Evolutionary conservation across 2,329 filamentous ascomycete species (phyloP), one percentile per base, ranked within the genome.

Genomic region (Pseudogymnoascus destructans): DNA sequence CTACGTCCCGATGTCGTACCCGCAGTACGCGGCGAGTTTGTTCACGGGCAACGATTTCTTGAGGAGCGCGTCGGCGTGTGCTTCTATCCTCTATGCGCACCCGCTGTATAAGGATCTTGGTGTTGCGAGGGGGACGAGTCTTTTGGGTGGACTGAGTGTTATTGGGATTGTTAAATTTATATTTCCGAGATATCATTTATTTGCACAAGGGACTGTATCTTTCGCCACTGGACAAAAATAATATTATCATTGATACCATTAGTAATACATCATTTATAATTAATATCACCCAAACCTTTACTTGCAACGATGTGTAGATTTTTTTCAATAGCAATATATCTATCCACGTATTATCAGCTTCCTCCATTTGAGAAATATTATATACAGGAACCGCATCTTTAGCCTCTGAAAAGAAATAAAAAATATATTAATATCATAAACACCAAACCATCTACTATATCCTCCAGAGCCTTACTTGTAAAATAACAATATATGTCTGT

Each of bases 31-130:
- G 0, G 79, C 81, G 35, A 77, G 74, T 55, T 70, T 84, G 19
- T 82, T 84, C 65, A 80, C 80, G 0, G 79, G 74, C 5, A 84
- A 82, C 65, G 80, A 82, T 70, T 79, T 82, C 66, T 76, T 78
- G 68, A 74, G 79, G 38, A 76, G 74, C 27, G 76, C 79, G 1
- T 70, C 86, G 2, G 83, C 82, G 5, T 80, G 78, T 57, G 81
- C 76, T 0, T 78, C 77, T 23, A 75, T 86, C 49, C 70, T 85
- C 17, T 85, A 84, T 63, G 76, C 78, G 0, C 74, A 77, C 52
- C 81, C 82, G 5, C 72, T 86, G 58, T 86, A 78, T 59, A 68
- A 70, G 13, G 80, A 82, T 63, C 64, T 86, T 4, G 81, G 81
- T 11, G 77, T 86, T 25, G 80, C 74, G 4, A 73, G 70, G 46